Conservation (phyloP, 2,329 filamentous ascomycete genomes). For the Tolypocladium tropicale region DNA sequence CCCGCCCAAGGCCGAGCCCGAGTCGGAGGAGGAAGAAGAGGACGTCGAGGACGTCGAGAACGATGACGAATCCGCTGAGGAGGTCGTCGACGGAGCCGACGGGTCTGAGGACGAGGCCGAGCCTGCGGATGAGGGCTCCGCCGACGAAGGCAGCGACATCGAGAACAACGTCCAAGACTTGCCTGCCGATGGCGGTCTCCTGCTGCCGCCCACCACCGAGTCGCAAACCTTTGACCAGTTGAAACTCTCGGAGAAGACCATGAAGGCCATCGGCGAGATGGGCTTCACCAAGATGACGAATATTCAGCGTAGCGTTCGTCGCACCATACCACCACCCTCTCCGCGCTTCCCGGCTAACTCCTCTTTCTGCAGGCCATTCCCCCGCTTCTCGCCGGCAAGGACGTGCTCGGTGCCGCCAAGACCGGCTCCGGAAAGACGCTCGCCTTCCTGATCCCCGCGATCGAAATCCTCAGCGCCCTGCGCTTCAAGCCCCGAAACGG, state of each 20-base stretch:
- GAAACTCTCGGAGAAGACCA: conserved; percentile 77
- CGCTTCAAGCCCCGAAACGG: conserved; percentile 93
- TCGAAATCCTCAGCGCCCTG: conserved; percentile 85
- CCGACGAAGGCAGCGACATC: conserved; percentile 3
- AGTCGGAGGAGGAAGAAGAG: conserved; percentile 15
- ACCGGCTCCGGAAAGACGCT: conserved; percentile 94
- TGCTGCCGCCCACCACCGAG: conserved; percentile 47
- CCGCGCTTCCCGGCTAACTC: background rate
- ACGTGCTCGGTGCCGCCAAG: conserved; percentile 92
- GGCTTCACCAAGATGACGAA: conserved; percentile 92
- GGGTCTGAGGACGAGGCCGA: conserved; percentile 14
- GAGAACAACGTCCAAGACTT: conserved; percentile 20
- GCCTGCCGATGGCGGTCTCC: conserved; percentile 28
- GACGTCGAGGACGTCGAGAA: conserved; percentile 14
- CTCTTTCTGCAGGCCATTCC: conserved; percentile 52
- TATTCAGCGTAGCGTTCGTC: conserved; percentile 60
- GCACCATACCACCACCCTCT: background rate
- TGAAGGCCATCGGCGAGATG: conserved; percentile 83
- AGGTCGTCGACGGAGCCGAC: conserved; percentile 19
- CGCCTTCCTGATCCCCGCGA: conserved; percentile 84
- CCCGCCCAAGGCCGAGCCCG: conserved; percentile 16
- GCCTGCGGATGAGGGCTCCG: conserved; percentile 11
- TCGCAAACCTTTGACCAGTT: conserved; percentile 70
- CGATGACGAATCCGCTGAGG: conserved; percentile 13
- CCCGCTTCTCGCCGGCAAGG: conserved; percentile 76